Base-by-base conservation (phyloP, 2,329 filamentous ascomycete genomes). In the Hymenoscyphus scutula region DNA sequence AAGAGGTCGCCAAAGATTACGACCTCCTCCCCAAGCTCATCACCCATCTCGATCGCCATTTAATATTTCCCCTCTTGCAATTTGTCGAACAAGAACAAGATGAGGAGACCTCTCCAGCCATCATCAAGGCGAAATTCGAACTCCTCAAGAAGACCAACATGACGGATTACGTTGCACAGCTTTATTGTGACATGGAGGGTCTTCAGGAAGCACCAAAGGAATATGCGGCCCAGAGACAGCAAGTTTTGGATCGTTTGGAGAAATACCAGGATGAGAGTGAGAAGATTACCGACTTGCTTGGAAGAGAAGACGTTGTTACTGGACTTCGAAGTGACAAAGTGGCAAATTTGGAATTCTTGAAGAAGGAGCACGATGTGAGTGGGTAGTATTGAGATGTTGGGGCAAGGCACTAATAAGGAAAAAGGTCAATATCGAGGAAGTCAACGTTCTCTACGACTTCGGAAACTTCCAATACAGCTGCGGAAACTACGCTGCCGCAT, bases 391-490 rank as follows among this genome's bases (percentile, higher is more conserved):
- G 30, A 56, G 54, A 30, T 56, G 57, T 58, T 60, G 37, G 13
- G 60, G n/a, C n/a, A 27, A 6, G 30, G 13, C 57, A 37, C 65
- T 68, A 34, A 69, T 64, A 19, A 53, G 67, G 56, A 48, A 56
- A 59, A 69, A 89, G 87, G 87, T 98, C 69, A 97, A 93, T 41
- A 84, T 89, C 72, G 92, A 97, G 67, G 97, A 97, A 91, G 92
- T 99, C 71, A 90, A 98, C 79, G 90, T 90, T 69, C 89, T 99
- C 61, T 96, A 94, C 80, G 92, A 97, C 74, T 97, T 92, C 74
- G 95, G 95, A 72, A 91, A 95, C 77, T 97, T 97, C 80, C 92
- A 97, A 81, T 99, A 98, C 82, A 94, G 91, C 81, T 97, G 93
- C 76, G 95, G 95, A 69, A 92, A 93, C 80, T 99, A 99, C 78